Percentiles rank a stretch among this genome's conserved stretches.
phyloP scores from a whole-genome alignment of 2,329 filamentous ascomycete species.

The Phyllosticta citriasiana region DNA sequence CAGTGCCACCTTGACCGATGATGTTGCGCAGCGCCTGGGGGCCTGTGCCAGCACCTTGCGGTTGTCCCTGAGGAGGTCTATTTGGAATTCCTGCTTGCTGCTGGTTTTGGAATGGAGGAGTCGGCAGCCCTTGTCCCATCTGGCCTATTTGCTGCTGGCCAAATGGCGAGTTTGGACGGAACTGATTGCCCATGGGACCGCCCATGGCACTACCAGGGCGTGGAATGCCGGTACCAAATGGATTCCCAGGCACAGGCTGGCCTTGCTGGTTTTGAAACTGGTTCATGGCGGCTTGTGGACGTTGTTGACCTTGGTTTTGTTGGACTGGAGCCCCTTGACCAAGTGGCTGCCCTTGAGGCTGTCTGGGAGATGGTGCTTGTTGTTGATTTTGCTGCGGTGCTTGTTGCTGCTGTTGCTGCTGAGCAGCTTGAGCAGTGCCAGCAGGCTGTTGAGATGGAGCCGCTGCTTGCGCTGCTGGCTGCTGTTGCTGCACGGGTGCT shows the following conservation, averaged over 20 bases:
- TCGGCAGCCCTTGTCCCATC: slow-evolving; percentile 11
- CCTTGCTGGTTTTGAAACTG: slow-evolving; percentile 10
- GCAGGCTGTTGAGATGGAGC: neutral
- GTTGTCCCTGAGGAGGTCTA: slow-evolving; percentile 1
- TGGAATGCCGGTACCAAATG: slow-evolving; percentile 12
- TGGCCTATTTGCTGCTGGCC: slow-evolving; percentile 10
- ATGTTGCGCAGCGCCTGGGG: slow-evolving; percentile 21
- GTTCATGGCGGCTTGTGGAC: slow-evolving; percentile 1
- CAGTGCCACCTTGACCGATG: slow-evolving; percentile 14
- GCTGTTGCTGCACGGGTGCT: neutral
- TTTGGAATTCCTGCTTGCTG: neutral
- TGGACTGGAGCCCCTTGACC: neutral
- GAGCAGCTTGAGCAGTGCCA: neutral
- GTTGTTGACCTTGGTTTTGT: slow-evolving; percentile 1
- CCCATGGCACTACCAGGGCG: slow-evolving; percentile 14
- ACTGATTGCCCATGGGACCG: neutral
- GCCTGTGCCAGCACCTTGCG: slow-evolving; percentile 19
- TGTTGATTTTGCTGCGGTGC: neutral
- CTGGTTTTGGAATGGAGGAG: slow-evolving; percentile 6
- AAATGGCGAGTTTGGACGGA: slow-evolving; percentile 17
- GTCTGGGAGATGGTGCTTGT: neutral
- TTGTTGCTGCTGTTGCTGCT: neutral
- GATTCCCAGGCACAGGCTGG: slow-evolving; percentile 3
- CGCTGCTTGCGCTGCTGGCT: slow-evolving; percentile 11
- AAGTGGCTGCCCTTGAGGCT: neutral